These are phyloP conservation scores for Teunomyces kruisii DNA, from an alignment of 805 yeast genomes.

Conservation along the genomic window DNA sequence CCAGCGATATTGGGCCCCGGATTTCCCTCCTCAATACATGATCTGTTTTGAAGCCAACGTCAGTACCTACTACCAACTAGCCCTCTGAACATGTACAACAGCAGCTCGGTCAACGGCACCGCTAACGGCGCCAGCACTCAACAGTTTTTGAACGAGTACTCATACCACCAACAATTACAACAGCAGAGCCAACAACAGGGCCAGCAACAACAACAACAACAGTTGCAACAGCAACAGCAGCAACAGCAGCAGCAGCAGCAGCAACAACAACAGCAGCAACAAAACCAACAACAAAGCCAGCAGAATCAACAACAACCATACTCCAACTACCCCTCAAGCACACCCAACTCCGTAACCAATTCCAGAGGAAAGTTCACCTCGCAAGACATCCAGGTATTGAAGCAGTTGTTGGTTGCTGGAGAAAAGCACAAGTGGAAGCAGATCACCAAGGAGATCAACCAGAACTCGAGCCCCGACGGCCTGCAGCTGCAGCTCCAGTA, in stretches of 20 bases:
- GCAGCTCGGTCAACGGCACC: constrained; percentile 7
- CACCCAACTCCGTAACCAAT: constrained; percentile 3
- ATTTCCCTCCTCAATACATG: constrained; percentile 9
- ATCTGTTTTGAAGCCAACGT: constrained; percentile 19
- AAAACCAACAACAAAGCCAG: constrained; percentile 4
- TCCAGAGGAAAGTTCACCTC: constrained; percentile 29
- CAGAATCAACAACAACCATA: constrained; percentile 7
- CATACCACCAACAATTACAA: constrained; percentile 14
- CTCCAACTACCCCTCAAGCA: constrained; percentile 4
- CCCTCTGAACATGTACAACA: constrained; percentile 8
- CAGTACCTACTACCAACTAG: constrained; percentile 14
- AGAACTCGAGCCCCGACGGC: constrained; percentile 7
- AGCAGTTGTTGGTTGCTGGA: constrained; percentile 48
- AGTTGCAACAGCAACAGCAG: constrained; percentile 7
- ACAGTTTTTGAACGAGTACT: constrained; percentile 10
- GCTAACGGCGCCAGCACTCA: constrained; percentile 5
- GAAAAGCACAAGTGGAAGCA: constrained; percentile 62
- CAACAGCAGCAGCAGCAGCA: too few species aligned
- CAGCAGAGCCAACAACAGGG: constrained; percentile 13
- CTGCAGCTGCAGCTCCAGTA: constrained; percentile 1
- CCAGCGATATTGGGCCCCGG: too few species aligned
- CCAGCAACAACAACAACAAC: constrained; percentile 9
- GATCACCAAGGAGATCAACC: constrained; percentile 41
- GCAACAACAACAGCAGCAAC: constrained; percentile 12
- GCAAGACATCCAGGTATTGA: constrained; percentile 47